These are phyloP conservation scores for slime mould (Dictyostelium discoideum) DNA, from an alignment of 78 protist genomes.

Conservation along the genomic window dicty_2.7 NC_007088.5:5526001-5526500, in stretches of 20 bases:
- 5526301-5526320: slow-evolving; percentile 46
- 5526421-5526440: neutral
- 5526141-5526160: slow-evolving; percentile 48
- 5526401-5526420: too few species aligned
- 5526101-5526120: slow-evolving; percentile 40
- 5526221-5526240: slow-evolving; percentile 57
- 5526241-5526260: slow-evolving; percentile 46
- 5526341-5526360: neutral
- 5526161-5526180: slow-evolving; percentile 60
- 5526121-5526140: slow-evolving; percentile 43
- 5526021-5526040: slow-evolving; percentile 4
- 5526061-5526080: slow-evolving; percentile 41
- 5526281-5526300: slow-evolving; percentile 55
- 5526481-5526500: slow-evolving; percentile 63
- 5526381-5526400: neutral
- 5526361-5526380: too few species aligned
- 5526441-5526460: slow-evolving; percentile 25
- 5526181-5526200: slow-evolving; percentile 55
- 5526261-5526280: slow-evolving; percentile 55
- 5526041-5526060: slow-evolving; percentile 70
- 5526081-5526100: slow-evolving; percentile 54
- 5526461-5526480: neutral
- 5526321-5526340: neutral
- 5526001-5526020: neutral
- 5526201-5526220: slow-evolving; percentile 61